Evolutionary conservation across 768 basidiomycete genomes (phyloP), one percentile per base, ranked within the genome.

Genomic region (Symmetrospora coprosmae): DNA sequence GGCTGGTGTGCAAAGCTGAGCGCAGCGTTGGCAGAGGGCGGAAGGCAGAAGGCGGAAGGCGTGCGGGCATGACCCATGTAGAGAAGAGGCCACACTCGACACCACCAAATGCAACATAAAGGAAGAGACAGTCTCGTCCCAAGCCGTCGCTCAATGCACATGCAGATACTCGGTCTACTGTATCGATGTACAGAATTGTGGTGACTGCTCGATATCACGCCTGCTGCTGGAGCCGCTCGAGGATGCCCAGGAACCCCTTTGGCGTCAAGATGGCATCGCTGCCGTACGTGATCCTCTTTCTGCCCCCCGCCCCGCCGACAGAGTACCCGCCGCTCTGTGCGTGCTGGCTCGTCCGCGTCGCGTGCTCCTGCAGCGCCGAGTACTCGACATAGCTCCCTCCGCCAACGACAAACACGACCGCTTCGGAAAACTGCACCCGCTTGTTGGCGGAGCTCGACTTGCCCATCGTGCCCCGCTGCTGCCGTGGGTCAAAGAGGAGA

Each of bases 361-460:
- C 86, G 89, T 91, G 94, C 73, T 97, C 92, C 72, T 85, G 82
- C 61, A 99, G 73, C 71, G 97, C 97, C 4, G 90, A 89, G 66
- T 91, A 96, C 74, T 99, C 94, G 50, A 97, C 89, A 69, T 96
- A 92, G 16, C 90, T 86, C 3, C 90, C 94, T 1, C 94, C 94
- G 7, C 94, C 94, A 2, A 99, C 91, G 30, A 96, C 76, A 66
- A 99, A 99, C 2, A 99, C 84, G 68, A 87, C 81, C 14, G 86
- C 83, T 63, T 97, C 92, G 2, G 78, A 75, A 71, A 91, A 96
- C 16, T 85, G 70, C 63, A 72, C 71, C 28, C 70, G 64, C 16
- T 63, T 56, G 46, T 71, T 66, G 0, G 82, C 86, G 83, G 86
- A 41, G 78, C 76, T 64, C 72, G 72, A 19, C 74, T 73, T 63